These are phyloP conservation scores for Cyclotella baltica DNA, from an alignment of 108 stramenopile genomes.

Conservation along the genomic window DNA sequence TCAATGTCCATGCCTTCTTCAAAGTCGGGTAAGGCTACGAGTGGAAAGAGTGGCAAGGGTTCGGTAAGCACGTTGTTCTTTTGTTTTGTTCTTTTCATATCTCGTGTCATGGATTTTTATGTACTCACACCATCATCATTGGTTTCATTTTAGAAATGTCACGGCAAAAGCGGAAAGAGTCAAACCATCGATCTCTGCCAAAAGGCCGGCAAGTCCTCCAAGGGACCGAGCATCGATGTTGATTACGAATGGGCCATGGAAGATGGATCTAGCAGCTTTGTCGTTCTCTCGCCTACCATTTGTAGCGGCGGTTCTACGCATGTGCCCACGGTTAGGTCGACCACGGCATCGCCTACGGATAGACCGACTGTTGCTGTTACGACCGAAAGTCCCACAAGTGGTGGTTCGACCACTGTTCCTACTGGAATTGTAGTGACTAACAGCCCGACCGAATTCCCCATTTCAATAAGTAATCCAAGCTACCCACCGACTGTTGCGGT, in stretches of 20 bases:
- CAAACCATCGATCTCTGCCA: constrained; percentile 16
- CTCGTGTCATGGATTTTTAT: neutral
- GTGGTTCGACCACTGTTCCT: neutral
- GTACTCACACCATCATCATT: neutral
- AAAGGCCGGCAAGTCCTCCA: constrained; percentile 1
- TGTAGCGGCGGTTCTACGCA: neutral
- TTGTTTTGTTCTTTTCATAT: neutral
- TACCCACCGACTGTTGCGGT: neutral
- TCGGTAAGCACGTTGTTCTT: neutral
- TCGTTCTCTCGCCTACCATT: neutral
- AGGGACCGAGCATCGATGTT: neutral
- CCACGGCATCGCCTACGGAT: neutral
- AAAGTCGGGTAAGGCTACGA: neutral
- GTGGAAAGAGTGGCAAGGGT: constrained; percentile 11
- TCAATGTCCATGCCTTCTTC: neutral
- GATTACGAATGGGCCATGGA: constrained; percentile 16
- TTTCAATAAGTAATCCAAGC: too few relatives aligned
- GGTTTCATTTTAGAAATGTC: neutral
- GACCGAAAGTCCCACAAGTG: neutral
- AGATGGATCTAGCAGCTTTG: neutral
- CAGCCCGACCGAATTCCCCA: too few relatives aligned
- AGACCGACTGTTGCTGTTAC: neutral
- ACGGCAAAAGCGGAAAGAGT: constrained; percentile 21
- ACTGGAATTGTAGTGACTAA: too few relatives aligned
- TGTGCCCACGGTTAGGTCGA: neutral